Base-by-base conservation (phyloP, 306 rosid species). In the Glycine latifolia region DNA sequence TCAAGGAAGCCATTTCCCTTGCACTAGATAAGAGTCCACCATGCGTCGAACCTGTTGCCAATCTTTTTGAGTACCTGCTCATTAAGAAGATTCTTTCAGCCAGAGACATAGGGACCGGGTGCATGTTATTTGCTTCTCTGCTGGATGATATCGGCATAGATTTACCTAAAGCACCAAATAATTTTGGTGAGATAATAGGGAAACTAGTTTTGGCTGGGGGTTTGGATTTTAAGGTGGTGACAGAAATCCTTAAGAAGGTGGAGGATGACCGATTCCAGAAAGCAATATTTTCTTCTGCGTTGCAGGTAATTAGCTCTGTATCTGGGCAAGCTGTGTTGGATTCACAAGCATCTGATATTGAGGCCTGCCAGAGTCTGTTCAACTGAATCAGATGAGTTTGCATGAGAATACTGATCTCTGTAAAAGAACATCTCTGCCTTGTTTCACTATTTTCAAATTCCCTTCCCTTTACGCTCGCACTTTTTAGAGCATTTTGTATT, bases 131-230 rank as follows among this genome's bases (percentile, higher is more conserved):
- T 84, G 92, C 89, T 44, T 88, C 94, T 17, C 4, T 82, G 81
- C 86, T 96, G 16, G 93, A 89, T 8, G 99, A 96, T 52, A 81
- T 90, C 1, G 91, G 86, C 82, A 91, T 96, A 31, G 99, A 96
- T 84, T 70, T 90, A 68, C 99, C 99, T 0, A 94, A 85, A 77
- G 95, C 98, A 31, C 99, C 99, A 0, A 84, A 37, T 76, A 89
- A 88, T 86, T 94, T 94, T 61, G 99, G 99, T 66, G 94, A 89
- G 86, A 90, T 96, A 39, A 66, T 92, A 10, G 98, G 97, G 76
- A 86, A 87, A 60, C 82, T 92, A 66, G 60, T 91, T 46, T 78
- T 89, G 77, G 81, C 86, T 8, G 92, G 92, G 54, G 87, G 86
- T 41, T 87, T 94, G 84, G 94, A 96, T 81, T 92, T 94, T 17